phyloP scores from a whole-genome alignment of 176 grass and related monocot genomes.

The Thalia dealbata region DNA sequence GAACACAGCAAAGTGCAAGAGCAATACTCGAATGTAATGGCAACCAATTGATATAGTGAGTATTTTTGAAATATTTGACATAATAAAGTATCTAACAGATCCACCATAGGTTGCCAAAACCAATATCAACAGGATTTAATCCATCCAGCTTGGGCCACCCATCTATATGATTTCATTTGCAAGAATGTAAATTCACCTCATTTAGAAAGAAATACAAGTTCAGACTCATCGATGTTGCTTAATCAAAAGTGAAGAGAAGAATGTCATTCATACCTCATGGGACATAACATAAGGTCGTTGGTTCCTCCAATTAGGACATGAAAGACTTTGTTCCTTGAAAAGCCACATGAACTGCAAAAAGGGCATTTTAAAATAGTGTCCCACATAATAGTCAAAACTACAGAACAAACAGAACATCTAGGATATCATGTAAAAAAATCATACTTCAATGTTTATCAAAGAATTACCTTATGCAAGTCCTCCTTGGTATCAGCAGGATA shows the following conservation, averaged over 20 bases:
- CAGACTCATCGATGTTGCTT: too few relatives aligned
- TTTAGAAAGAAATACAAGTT: too few relatives aligned
- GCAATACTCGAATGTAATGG: too few relatives aligned
- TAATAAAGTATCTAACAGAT: too few relatives aligned
- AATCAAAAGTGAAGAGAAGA: not conserved
- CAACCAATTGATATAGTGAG: too few relatives aligned
- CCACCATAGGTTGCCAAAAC: too few relatives aligned
- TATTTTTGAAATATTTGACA: too few relatives aligned
- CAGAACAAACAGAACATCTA: not conserved
- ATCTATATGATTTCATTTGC: too few relatives aligned
- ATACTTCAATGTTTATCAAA: conserved; percentile 8
- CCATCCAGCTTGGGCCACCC: too few relatives aligned
- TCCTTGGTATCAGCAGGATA: conserved; percentile 82
- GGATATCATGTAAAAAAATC: conserved; percentile 1
- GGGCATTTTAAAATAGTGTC: not conserved
- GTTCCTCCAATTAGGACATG: conserved; percentile 82
- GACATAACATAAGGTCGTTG: conserved; percentile 94
- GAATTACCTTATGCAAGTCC: conserved; percentile 80
- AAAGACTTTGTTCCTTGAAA: conserved; percentile 92
- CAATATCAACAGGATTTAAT: too few relatives aligned
- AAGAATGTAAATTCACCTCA: too few relatives aligned
- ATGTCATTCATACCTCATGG: conserved; percentile 38
- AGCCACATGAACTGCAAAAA: conserved; percentile 81
- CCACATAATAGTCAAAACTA: conserved; percentile 1
- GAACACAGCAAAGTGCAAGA: too few relatives aligned